These are phyloP conservation scores for Cardiospermum halicacabum DNA, from an alignment of 345 rosid genomes.

Conservation along the genomic window DNA sequence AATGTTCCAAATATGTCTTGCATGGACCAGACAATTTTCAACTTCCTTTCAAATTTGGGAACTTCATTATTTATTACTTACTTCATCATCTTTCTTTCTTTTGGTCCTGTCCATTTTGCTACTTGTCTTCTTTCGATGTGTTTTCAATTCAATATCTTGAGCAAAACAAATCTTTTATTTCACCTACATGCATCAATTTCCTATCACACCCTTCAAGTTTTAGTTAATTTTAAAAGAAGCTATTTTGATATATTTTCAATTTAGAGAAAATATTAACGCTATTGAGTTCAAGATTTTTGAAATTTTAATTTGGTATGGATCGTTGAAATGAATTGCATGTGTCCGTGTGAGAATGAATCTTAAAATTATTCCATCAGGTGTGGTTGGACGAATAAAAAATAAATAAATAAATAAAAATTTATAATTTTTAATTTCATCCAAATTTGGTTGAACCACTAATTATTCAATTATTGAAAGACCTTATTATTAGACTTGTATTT, in stretches of 20 bases:
- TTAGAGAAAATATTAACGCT: not conserved
- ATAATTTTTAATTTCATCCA: conserved; percentile 4
- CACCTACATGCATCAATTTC: too few species aligned
- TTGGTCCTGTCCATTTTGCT: not conserved
- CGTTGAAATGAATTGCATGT: not conserved
- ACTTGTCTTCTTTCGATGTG: not conserved
- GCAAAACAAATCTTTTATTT: not conserved
- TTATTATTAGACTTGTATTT: too few species aligned
- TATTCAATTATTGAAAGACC: too few species aligned
- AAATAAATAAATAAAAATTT: too few species aligned
- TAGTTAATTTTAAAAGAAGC: too few species aligned
- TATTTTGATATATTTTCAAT: not conserved
- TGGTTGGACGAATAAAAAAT: too few species aligned
- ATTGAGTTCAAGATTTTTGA: too few species aligned
- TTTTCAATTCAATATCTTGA: not conserved
- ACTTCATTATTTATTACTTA: conserved; percentile 19
- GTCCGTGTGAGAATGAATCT: conserved; percentile 9
- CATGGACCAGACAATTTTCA: conserved; percentile 19
- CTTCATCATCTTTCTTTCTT: conserved; percentile 4
- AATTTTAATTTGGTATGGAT: not conserved
- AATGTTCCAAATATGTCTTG: conserved; percentile 17
- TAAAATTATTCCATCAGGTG: too few species aligned
- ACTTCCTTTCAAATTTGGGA: conserved; percentile 14
- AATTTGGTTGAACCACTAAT: conserved; percentile 8
- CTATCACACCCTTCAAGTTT: too few species aligned